Base-by-base conservation (phyloP, 2,329 filamentous ascomycete species). In the Penicillium sp. region DNA sequence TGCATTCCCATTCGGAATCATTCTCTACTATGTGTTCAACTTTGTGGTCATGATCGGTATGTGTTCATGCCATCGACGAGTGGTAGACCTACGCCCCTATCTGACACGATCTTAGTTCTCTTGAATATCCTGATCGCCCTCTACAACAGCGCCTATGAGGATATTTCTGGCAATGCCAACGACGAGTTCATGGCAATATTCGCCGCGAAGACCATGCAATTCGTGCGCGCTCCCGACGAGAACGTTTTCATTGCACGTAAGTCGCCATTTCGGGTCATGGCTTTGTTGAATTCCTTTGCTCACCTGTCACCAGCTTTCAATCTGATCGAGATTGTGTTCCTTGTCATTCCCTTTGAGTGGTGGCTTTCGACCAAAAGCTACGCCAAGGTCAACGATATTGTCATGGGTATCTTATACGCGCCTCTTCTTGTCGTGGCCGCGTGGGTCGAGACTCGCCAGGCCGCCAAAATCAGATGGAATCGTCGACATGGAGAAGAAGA, bases 1-100 rank as follows among this genome's bases (percentile, higher is more conserved):
- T 65, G 88, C 86, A 24, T 90, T 87, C 9, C 93, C 93, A 0
- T 98, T 96, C 66, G 93, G 93, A 7, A 80, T 95, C 43, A 87
- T 96, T 29, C 83, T 98, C 8, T 98, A 98, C 74, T 98, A 98
- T 73, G 81, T 94, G 65, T 98, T 96, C 69, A 95, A 91, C 13
- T 98, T 98, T 63, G 84, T 97, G 35, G 87, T 98, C 62, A 96
- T 95, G 86, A 90, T 93, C 54, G 63, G 72, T 74, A 43, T 12
- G 42, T 59, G 56, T 67, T 61, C 40, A 5, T 13, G 13, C 18
- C 5, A 27, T 11, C 28, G 9, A 26, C n/a, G 1, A 1, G n/a
- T 13, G 27, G 18, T 18, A 18, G 18, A 18, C 18, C 18, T 28
- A 24, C 29, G n/a, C 9, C 9, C 26, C 7, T 4, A 1, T 12